Base-by-base conservation (phyloP, 352 stramenopile species). In the Globisporangium abappressorium region DNA sequence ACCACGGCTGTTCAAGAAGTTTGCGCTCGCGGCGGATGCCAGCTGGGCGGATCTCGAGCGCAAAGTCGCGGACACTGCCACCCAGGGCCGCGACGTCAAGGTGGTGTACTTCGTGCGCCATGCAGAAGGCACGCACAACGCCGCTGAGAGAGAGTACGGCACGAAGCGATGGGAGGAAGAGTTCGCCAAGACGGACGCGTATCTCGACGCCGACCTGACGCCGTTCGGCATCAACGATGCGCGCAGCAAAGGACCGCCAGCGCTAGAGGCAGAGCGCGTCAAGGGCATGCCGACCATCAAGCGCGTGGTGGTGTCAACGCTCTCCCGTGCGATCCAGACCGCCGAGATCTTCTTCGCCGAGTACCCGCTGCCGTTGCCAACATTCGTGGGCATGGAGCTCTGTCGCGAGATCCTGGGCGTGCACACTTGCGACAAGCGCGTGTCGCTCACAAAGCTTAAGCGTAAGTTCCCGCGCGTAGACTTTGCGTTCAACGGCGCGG, bases 31-130 rank as follows among this genome's bases (percentile, higher is more conserved):
- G 49, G 51, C 69, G 28, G 33, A 18, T 3, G 12, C 54, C 18
- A 73, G 70, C 26, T 85, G 75, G 77, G 56, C 33, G 5, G 65
- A 76, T 18, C 58, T 74, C 20, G 61, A 73, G 43, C 74, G 70
- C 18, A 43, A 46, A 12, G 51, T 55, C n/a, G 62, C 74, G n/a
- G 46, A 36, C 33, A 46, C 76, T 9, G 58, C 24, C 11, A 55
- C 15, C 30, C 62, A 61, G 30, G 41, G 56, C 38, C 71, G 66
- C 33, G 70, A 74, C 28, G 62, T 90, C 62, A 94, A 92, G 72
- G 83, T 90, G 61, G 67, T 92, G 22, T 93, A 92, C 74, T 76
- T 92, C 20, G 76, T 94, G 62, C 82, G 86, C 28, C 86, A 93
- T 53, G 84, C 80, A n/a, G 79, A 94, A 64, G 86, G 84, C n/a